These are phyloP conservation scores for Citropsis articulata DNA, from an alignment of 345 rosid species.

Conservation along the genomic window DNA sequence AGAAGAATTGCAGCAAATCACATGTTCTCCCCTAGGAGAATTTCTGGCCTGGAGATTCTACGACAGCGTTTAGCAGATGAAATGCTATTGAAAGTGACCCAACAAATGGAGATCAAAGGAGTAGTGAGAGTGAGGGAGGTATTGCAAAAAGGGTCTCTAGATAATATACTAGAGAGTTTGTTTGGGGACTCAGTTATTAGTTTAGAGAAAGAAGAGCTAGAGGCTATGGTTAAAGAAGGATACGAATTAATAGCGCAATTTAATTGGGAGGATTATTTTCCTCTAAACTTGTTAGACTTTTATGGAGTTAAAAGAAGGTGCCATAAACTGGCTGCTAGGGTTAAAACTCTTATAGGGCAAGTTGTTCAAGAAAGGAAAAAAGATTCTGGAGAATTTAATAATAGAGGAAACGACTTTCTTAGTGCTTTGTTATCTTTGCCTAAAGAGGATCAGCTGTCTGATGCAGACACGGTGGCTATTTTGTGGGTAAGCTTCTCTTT, in stretches of 20 bases:
- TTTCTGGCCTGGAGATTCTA: slow-evolving; percentile 31
- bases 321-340: slow-evolving; percentile 37
- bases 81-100: slow-evolving; percentile 28
- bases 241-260: slow-evolving; percentile 43
- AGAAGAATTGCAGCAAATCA: slow-evolving; percentile 46
- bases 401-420: slow-evolving; percentile 41
- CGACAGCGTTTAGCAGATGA: slow-evolving; percentile 35
- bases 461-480: slow-evolving; percentile 50
- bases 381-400: neutral
- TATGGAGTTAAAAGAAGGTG: slow-evolving; percentile 62
- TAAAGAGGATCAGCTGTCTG: slow-evolving; percentile 44
- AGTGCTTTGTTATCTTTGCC: slow-evolving; percentile 53
- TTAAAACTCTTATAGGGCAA: slow-evolving; percentile 35
- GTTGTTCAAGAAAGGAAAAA: slow-evolving; percentile 38
- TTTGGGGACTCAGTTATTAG: slow-evolving; percentile 31
- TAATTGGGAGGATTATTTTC: slow-evolving; percentile 59
- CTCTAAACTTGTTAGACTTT: slow-evolving; percentile 47
- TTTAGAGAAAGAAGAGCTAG: slow-evolving; percentile 24
- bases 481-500: slow-evolving; percentile 51
- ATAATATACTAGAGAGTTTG: slow-evolving; percentile 48
- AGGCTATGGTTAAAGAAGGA: slow-evolving; percentile 52
- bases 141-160: slow-evolving; percentile 42
- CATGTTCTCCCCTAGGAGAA: slow-evolving; percentile 57
- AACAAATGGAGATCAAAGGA: slow-evolving; percentile 29
- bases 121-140: slow-evolving; percentile 35